Conservation (phyloP, 805 yeast species). For the Schwanniomyces vanrijiae region DNA sequence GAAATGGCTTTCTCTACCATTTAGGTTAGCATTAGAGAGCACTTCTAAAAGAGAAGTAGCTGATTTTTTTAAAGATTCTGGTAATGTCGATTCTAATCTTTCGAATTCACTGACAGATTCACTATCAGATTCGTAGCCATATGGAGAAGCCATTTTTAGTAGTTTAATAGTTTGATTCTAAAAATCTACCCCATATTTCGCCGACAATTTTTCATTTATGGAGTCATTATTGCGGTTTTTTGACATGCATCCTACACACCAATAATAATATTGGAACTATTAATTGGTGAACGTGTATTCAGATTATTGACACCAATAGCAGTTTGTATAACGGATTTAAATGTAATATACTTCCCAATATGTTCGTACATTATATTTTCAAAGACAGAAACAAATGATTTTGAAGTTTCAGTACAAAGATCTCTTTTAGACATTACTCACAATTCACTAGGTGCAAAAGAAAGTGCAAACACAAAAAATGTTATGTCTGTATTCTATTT, state of each 20-base stretch:
- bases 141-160: neutral
- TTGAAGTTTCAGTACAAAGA: slow-evolving; percentile 42
- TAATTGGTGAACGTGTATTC: neutral
- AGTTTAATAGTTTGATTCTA: neutral
- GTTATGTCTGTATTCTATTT: slow-evolving; percentile 49
- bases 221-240: neutral
- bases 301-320: no score
- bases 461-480: slow-evolving; percentile 42
- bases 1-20: slow-evolving; percentile 14
- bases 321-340: slow-evolving; percentile 40
- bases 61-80: slow-evolving; percentile 36
- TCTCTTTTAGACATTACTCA: slow-evolving; percentile 39
- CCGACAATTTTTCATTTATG: neutral
- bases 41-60: slow-evolving; percentile 40
- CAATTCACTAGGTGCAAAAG: slow-evolving; percentile 33
- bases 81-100: slow-evolving; percentile 42
- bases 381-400: slow-evolving; percentile 29
- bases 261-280: neutral
- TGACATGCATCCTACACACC: neutral
- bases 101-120: slow-evolving; percentile 38
- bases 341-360: slow-evolving; percentile 32
- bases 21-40: slow-evolving; percentile 10
- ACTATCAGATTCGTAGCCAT: slow-evolving; percentile 17
- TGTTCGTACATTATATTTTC: slow-evolving; percentile 38
- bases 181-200: neutral